Evolutionary conservation across 192 early-diverging fungal species (phyloP).

Genomic region (Pilaira anomala): DNA sequence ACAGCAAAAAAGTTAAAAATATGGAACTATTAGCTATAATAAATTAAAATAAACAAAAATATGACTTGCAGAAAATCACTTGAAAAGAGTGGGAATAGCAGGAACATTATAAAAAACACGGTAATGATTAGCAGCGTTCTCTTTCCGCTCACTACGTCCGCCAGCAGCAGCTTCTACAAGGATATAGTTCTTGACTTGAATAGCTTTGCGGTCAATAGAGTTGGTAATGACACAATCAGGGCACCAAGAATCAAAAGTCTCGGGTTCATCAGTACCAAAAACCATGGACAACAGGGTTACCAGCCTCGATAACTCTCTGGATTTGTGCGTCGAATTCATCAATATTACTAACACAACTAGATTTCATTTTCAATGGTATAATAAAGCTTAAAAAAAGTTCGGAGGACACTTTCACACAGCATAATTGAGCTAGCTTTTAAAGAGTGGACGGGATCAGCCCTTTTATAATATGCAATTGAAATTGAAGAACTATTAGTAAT

Average conservation of each 20-base stretch:
- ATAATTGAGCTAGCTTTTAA: no score
- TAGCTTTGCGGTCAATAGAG: slow-evolving; percentile 38
- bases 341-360: slow-evolving; percentile 26
- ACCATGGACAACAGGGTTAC: slow-evolving; percentile 37
- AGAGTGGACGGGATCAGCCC: no score
- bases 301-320: slow-evolving; percentile 14
- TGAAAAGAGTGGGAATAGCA: slow-evolving; percentile 44
- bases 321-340: slow-evolving; percentile 35
- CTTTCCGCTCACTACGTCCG: slow-evolving; percentile 32
- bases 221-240: slow-evolving; percentile 50
- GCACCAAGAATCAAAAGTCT: slow-evolving; percentile 47
- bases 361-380: slow-evolving; percentile 31
- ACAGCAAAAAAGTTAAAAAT: no score
- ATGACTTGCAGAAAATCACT: slow-evolving; percentile 32
- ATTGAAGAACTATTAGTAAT: no score
- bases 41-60: background rate
- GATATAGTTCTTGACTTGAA: slow-evolving; percentile 27
- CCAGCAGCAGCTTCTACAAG: slow-evolving; percentile 43
- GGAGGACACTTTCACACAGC: no score
- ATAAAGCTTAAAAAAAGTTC: no score
- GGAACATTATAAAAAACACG: slow-evolving; percentile 28
- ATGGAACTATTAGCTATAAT: no score
- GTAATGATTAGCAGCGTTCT: slow-evolving; percentile 37
- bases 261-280: slow-evolving; percentile 43
- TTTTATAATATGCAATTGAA: no score